These are phyloP conservation scores for Mortierella sp. DNA, from an alignment of 371 early-diverging fungal species.

Conservation along the genomic window DNA sequence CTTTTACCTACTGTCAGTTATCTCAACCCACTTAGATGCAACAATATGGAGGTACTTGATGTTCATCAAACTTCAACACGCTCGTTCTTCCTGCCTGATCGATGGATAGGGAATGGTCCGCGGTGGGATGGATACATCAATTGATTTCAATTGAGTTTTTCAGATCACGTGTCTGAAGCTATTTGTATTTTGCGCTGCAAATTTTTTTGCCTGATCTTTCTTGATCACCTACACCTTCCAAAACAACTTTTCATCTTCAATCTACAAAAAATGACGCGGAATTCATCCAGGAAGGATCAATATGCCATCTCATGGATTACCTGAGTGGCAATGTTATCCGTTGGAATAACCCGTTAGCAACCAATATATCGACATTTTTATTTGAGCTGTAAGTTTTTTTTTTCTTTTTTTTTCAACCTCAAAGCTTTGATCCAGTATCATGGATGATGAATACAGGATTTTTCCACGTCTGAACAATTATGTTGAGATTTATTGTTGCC, in stretches of 20 bases:
- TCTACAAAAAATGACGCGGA: neutral
- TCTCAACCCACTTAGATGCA: too few species aligned
- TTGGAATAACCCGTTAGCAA: neutral
- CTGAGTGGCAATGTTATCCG: neutral
- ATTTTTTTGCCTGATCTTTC: constrained; percentile 7
- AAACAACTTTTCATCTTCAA: too few species aligned
- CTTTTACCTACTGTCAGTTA: too few species aligned
- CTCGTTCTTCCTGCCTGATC: neutral
- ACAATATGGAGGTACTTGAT: too few species aligned
- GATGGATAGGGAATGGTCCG: neutral
- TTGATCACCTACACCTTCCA: neutral
- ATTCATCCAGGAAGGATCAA: constrained; percentile 1
- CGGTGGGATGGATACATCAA: neutral
- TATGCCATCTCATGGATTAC: neutral
- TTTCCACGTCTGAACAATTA: constrained; percentile 56
- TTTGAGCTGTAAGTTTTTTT: neutral
- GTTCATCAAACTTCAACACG: neutral
- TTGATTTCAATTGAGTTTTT: too few species aligned
- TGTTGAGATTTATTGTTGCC: constrained; percentile 57
- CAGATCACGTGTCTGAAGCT: neutral
- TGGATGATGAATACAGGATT: constrained; percentile 53
- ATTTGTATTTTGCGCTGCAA: constrained; percentile 8
- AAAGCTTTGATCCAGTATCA: neutral
- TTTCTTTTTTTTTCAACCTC: neutral
- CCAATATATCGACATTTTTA: neutral